Evolutionary conservation across 495 filamentous ascomycete genomes (phyloP), one percentile per base, ranked within the genome.

Genomic region (Penicillium fimorum): DNA sequence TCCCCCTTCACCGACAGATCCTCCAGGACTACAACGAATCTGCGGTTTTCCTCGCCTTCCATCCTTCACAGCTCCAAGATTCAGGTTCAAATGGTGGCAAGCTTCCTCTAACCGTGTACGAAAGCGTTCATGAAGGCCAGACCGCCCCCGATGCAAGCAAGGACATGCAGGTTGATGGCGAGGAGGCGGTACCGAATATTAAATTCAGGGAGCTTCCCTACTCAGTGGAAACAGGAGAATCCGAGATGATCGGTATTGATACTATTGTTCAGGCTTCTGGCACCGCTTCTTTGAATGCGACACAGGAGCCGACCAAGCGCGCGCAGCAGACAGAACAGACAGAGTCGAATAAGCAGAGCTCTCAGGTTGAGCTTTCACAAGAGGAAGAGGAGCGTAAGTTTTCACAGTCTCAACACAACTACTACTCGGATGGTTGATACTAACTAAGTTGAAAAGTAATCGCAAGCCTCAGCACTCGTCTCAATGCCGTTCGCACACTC

Each of bases 231-330:
- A 97, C 91, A 0, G 90, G 89, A 15, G 91, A 97, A 70, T 89
- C 94, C 8, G 95, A 99, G 75, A 97, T 97, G 92, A 97, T 99
- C 62, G 85, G 86, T 38, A 86, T 98, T 61, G 90, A 97, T 62
- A 93, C 90, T 56, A 88, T 98, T 29, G 92, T 92, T 1, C 82
- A 87, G 46, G 87, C 87, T 24, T 90, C 86, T 25, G 88, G 86
- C 1, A 92, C 90, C 62, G 94, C 93, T 15, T 82, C 85, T 13
- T 40, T 53, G 44, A 55, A 29, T 48, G 63, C 20, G n/a, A 22
- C 35, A 24, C 57, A 60, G n/a, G 42, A 42, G 20, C 15, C 57
- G 18, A 18, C 68, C 58, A 48, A 47, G 24, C 50, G 47, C 27
- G 55, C 54, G 5, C 27, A 53, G n/a, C 47, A 53, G 44, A 57